A percentile compares a stretch with the other conserved stretches of the same genome.
Conservation (phyloP, 768 basidiomycete species). For the Lanmaoa pseudosensibilis region DNA sequence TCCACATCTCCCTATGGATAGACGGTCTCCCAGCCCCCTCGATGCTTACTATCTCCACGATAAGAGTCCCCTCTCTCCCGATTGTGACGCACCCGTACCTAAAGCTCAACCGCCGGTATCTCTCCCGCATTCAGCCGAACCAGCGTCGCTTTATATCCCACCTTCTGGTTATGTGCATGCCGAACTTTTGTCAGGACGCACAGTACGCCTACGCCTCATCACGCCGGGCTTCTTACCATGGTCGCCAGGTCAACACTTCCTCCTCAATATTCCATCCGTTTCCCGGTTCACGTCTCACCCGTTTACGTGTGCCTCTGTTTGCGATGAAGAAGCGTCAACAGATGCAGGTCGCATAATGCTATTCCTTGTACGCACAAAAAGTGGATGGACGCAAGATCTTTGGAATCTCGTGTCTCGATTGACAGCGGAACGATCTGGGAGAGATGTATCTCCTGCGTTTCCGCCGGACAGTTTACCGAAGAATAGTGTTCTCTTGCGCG, state of each 20-base stretch:
- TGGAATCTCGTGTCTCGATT: slow-evolving; percentile 54
- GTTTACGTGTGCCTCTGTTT: slow-evolving; percentile 67
- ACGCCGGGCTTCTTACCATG: slow-evolving; percentile 57
- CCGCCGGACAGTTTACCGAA: slow-evolving; percentile 31
- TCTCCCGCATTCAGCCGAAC: slow-evolving; percentile 1
- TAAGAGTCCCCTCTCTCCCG: slow-evolving; percentile 1
- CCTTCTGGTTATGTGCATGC: slow-evolving; percentile 70
- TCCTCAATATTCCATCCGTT: slow-evolving; percentile 64
- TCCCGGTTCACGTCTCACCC: slow-evolving; percentile 66
- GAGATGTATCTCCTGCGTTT: slow-evolving; percentile 12
- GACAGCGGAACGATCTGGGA: slow-evolving; percentile 36
- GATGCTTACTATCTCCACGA: slow-evolving; percentile 17
- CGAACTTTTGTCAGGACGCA: slow-evolving; percentile 67
- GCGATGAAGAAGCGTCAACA: slow-evolving; percentile 45
- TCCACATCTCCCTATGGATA: slow-evolving; percentile 1
- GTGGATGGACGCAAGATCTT: slow-evolving; percentile 66
- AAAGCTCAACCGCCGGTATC: background rate
- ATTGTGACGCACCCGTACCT: background rate
- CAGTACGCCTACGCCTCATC: slow-evolving; percentile 65
- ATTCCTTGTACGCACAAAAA: slow-evolving; percentile 66
- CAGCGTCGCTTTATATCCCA: slow-evolving; percentile 39
- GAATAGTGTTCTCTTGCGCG: slow-evolving; percentile 52
- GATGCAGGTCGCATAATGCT: slow-evolving; percentile 56
- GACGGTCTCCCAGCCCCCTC: slow-evolving; percentile 27
- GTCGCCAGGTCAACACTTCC: slow-evolving; percentile 80